Percentiles rank a stretch among this genome's conserved stretches.
These are phyloP conservation scores for Ophiostoma sp. DNA, from an alignment of 2,329 filamentous ascomycete species.

Conservation along the genomic window DNA sequence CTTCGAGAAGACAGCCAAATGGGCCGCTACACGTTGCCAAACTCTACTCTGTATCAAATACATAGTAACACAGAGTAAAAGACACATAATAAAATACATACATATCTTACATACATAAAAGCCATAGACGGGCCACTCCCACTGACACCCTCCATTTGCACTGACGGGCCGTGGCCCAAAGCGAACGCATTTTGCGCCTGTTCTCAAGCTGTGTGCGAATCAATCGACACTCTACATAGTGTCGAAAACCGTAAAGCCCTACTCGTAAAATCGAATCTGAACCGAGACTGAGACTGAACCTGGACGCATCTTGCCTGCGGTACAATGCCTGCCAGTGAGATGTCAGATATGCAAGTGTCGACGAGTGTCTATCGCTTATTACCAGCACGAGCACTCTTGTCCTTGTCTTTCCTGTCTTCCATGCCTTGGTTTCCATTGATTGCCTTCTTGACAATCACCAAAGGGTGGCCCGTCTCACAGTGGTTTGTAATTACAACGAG, in stretches of 20 bases:
- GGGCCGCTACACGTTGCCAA: background rate
- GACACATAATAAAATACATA: background rate
- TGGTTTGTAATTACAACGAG: too few relatives aligned
- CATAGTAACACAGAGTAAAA: background rate
- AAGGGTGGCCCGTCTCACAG: too few relatives aligned
- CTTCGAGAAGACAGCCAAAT: background rate
- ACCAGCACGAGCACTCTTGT: background rate
- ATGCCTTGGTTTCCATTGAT: background rate
- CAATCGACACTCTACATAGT: background rate
- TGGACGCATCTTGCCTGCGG: background rate
- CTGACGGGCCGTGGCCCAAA: slow-evolving; percentile 3
- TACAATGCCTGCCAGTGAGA: slow-evolving; percentile 4
- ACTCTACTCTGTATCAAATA: background rate
- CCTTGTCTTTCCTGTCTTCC: background rate
- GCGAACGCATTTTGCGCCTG: slow-evolving; percentile 9
- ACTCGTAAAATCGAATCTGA: background rate
- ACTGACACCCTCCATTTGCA: background rate
- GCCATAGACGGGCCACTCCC: background rate
- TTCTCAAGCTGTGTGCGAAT: background rate
- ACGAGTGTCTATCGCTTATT: background rate
- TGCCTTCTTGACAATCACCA: too few relatives aligned
- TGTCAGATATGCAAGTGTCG: slow-evolving; percentile 1
- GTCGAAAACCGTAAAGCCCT: too few relatives aligned
- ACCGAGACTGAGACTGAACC: background rate
- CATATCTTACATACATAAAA: background rate